These are phyloP conservation scores for Vitis rupestris DNA, from an alignment of 164 flowering plant species.

Conservation along the genomic window DNA sequence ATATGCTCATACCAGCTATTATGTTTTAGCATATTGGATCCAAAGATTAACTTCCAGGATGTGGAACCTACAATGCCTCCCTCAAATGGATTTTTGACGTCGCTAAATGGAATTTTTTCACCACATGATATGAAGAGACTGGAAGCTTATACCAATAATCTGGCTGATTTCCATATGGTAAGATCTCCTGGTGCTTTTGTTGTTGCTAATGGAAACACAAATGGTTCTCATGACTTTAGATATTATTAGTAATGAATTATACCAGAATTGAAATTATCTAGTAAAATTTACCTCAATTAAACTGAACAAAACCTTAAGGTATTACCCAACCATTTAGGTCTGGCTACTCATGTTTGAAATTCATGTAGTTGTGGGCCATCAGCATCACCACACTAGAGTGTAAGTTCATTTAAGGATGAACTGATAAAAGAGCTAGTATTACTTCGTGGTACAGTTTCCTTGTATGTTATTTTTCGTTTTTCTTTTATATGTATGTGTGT, in stretches of 20 bases:
- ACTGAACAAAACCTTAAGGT: background rate
- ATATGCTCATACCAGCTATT: slow-evolving; percentile 19
- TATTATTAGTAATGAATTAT: background rate
- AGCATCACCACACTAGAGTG: too few species aligned
- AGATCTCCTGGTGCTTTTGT: slow-evolving; percentile 5
- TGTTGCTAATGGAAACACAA: background rate
- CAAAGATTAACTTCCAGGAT: slow-evolving; percentile 65
- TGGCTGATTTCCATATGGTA: slow-evolving; percentile 66
- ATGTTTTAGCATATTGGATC: slow-evolving; percentile 70
- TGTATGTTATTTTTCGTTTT: too few species aligned
- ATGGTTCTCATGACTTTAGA: background rate
- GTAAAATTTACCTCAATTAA: background rate
- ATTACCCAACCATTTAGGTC: too few species aligned
- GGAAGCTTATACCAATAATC: slow-evolving; percentile 70
- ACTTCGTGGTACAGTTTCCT: too few species aligned
- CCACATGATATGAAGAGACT: slow-evolving; percentile 69
- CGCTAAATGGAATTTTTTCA: slow-evolving; percentile 38
- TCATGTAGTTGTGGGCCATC: too few species aligned
- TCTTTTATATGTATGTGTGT: too few species aligned
- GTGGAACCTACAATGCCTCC: slow-evolving; percentile 24
- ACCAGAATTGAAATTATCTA: background rate
- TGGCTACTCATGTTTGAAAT: too few species aligned
- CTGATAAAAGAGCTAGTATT: too few species aligned
- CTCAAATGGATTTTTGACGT: slow-evolving; percentile 37
- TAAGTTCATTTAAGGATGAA: too few species aligned